A percentile compares a stretch with the other conserved stretches of the same genome.
Evolutionary conservation across 371 early-diverging fungal genomes (phyloP).

Genomic region (Gilbertella persicaria): DNA sequence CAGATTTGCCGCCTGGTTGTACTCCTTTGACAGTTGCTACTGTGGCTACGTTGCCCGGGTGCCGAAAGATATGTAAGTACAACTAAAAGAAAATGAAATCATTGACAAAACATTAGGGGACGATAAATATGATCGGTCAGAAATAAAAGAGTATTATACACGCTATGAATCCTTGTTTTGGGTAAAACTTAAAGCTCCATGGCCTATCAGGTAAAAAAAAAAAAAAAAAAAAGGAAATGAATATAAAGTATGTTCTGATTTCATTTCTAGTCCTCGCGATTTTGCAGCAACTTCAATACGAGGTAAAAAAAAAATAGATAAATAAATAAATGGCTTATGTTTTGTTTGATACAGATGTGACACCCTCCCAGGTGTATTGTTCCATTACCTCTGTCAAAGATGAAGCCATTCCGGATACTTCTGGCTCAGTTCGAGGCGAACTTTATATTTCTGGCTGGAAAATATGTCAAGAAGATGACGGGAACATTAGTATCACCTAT

Average conservation of each 20-base stretch:
- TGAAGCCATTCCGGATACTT: slow-evolving; percentile 21
- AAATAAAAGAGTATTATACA: slow-evolving; percentile 35
- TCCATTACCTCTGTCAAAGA: slow-evolving; percentile 41
- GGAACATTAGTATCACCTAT: slow-evolving; percentile 35
- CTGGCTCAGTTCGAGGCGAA: slow-evolving; percentile 35
- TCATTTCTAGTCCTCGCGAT: slow-evolving; percentile 22
- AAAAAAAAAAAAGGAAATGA: background rate
- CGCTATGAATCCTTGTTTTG: slow-evolving; percentile 35
- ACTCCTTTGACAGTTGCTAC: slow-evolving; percentile 18
- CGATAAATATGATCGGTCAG: slow-evolving; percentile 32
- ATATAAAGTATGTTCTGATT: no score
- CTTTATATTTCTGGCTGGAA: slow-evolving; percentile 48
- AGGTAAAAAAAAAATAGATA: background rate
- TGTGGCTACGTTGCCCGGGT: slow-evolving; percentile 23
- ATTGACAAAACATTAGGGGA: slow-evolving; percentile 29
- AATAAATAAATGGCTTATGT: background rate
- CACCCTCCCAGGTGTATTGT: slow-evolving; percentile 6
- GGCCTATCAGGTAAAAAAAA: slow-evolving; percentile 42
- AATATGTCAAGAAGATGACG: slow-evolving; percentile 14
- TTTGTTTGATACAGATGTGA: background rate
- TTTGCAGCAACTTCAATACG: slow-evolving; percentile 23
- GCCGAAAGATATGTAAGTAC: slow-evolving; percentile 26
- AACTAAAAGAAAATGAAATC: background rate
- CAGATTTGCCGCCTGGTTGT: slow-evolving; percentile 14
- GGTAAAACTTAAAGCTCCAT: slow-evolving; percentile 43